phyloP scores from a whole-genome alignment of 768 basidiomycete species.

The Cubamyces lactineus region DNA sequence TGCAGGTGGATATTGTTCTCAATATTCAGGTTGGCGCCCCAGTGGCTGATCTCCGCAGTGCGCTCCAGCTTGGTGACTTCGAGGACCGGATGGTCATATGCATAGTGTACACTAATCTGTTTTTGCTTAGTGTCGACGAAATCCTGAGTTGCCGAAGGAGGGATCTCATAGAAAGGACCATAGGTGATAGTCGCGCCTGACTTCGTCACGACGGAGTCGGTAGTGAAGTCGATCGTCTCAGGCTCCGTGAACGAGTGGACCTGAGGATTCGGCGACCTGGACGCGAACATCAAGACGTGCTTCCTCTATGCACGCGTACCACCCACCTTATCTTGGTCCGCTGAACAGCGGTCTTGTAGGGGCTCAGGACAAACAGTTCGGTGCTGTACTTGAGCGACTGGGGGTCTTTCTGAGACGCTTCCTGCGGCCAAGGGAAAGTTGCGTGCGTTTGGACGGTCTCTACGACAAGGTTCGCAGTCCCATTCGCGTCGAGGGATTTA shows the following conservation, averaged over 20 bases:
- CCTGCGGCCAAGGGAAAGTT: conserved; percentile 73
- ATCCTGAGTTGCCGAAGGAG: conserved; percentile 55
- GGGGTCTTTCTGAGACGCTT: conserved; percentile 72
- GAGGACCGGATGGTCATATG: conserved; percentile 79
- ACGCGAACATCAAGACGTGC: background rate
- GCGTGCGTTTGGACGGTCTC: conserved; percentile 80
- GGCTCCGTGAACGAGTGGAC: conserved; percentile 77
- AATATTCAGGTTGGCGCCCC: conserved; percentile 94
- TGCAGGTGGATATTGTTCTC: conserved; percentile 85
- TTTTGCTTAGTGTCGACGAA: conserved; percentile 69
- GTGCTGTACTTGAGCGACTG: conserved; percentile 80
- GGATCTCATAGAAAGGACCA: conserved; percentile 83
- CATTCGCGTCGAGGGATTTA: conserved; percentile 56
- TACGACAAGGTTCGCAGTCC: conserved; percentile 74
- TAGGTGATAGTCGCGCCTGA: conserved; percentile 84
- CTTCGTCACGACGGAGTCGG: conserved; percentile 66
- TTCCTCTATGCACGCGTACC: background rate
- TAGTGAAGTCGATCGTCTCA: conserved; percentile 58
- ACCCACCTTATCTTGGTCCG: conserved; percentile 85
- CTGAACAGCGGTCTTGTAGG: conserved; percentile 80
- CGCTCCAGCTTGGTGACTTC: conserved; percentile 75
- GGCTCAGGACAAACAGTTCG: conserved; percentile 81
- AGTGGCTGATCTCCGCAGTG: conserved; percentile 90
- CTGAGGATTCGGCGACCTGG: conserved; percentile 70
- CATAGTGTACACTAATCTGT: conserved; percentile 75